Conservation (phyloP, 2,329 filamentous ascomycete genomes). For the Diaporthe australafricana region DNA sequence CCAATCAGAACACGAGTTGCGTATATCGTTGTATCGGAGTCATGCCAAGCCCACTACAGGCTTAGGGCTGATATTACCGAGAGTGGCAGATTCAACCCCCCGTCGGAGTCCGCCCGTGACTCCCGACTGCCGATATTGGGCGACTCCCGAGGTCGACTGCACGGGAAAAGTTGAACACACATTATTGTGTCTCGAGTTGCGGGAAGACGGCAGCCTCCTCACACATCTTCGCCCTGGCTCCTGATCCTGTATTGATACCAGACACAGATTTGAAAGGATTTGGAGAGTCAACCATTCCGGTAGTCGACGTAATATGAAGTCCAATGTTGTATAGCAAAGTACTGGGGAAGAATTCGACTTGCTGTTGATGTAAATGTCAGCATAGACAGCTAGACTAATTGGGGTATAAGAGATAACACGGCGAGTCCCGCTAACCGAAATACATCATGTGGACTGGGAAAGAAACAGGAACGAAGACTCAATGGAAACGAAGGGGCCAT, state of each 20-base stretch:
- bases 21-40: slow-evolving; percentile 9
- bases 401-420: no score
- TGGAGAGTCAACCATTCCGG: no score
- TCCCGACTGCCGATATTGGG: not conserved
- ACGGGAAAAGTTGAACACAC: not conserved
- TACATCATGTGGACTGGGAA: no score
- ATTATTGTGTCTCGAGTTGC: not conserved
- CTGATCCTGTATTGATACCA: not conserved
- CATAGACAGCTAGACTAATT: no score
- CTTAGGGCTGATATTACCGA: not conserved
- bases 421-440: no score
- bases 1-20: not conserved
- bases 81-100: not conserved
- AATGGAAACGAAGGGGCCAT: no score
- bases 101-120: slow-evolving; percentile 11
- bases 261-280: not conserved
- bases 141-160: not conserved
- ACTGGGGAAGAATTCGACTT: no score
- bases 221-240: not conserved
- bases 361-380: no score
- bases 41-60: not conserved
- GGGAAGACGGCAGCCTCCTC: not conserved
- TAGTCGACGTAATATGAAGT: no score
- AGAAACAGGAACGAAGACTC: no score
- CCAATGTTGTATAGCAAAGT: no score